phyloP scores from a whole-genome alignment of 208 protist species.

The Wallacemonas sp. region DNA sequence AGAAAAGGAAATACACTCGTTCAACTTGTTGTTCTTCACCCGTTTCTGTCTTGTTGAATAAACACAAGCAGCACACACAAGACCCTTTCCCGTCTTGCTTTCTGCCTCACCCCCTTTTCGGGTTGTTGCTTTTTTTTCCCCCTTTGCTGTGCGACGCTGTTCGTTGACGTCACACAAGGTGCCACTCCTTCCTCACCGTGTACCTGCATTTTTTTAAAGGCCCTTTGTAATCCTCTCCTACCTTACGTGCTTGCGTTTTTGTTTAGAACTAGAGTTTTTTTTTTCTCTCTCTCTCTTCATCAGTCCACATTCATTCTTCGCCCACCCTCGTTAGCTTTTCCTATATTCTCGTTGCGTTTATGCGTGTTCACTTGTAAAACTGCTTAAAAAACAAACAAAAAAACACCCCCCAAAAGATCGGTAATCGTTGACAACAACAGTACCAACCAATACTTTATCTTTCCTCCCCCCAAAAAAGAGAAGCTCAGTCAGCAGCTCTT shows the following conservation, averaged over 20 bases:
- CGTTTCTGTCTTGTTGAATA: slow-evolving; percentile 1
- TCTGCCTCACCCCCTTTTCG: background rate
- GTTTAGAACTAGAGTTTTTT: slow-evolving; percentile 5
- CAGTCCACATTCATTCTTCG: background rate
- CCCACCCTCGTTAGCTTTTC: too few relatives aligned
- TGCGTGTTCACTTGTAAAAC: too few relatives aligned
- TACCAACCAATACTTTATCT: too few relatives aligned
- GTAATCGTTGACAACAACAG: too few relatives aligned
- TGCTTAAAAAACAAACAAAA: too few relatives aligned
- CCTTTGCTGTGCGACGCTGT: slow-evolving; percentile 3
- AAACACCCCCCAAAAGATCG: too few relatives aligned
- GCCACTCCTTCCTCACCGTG: background rate
- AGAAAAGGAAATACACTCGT: background rate
- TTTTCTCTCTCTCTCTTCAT: background rate
- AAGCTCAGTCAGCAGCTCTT: too few relatives aligned
- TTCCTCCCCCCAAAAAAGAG: too few relatives aligned
- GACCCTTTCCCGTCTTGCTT: slow-evolving; percentile 6
- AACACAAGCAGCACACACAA: background rate
- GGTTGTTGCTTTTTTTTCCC: slow-evolving; percentile 4
- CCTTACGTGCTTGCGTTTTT: too few relatives aligned
- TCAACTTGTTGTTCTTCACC: background rate
- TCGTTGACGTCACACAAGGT: background rate
- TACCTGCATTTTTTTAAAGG: background rate
- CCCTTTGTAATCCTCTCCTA: background rate
- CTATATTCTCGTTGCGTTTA: too few relatives aligned